Evolutionary conservation across 2,329 filamentous ascomycete genomes (phyloP).

Genomic region (Ophioceras dolichostomum): DNA sequence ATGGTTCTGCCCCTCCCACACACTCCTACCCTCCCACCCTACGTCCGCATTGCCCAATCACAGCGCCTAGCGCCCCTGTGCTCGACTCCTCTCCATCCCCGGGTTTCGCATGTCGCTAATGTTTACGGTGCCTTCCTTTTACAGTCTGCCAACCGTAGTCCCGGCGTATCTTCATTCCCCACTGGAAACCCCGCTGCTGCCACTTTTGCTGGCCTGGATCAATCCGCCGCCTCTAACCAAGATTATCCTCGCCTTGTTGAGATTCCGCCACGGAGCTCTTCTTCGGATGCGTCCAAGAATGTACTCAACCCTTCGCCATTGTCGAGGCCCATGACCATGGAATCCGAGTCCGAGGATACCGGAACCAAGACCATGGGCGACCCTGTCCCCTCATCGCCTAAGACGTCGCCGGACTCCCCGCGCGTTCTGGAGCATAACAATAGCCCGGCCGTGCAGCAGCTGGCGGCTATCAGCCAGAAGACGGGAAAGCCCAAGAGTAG

Average conservation of each 20-base stretch:
- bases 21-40: no score
- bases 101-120: conserved; percentile 36
- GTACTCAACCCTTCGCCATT: conserved; percentile 58
- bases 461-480: conserved; percentile 78
- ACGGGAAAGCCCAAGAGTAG: conserved; percentile 71
- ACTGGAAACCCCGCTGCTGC: conserved; percentile 38
- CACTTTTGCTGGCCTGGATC: conserved; percentile 29
- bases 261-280: conserved; percentile 50
- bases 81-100: no score
- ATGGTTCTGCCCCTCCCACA: no score
- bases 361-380: not conserved
- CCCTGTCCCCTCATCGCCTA: not conserved
- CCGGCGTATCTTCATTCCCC: conserved; percentile 39
- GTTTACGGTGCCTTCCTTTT: conserved; percentile 12
- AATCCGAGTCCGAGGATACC: conserved; percentile 28
- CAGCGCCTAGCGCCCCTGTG: no score
- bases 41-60: conserved; percentile 30
- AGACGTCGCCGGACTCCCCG: conserved; percentile 8
- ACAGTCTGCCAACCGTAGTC: conserved; percentile 48
- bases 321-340: conserved; percentile 57
- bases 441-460: conserved; percentile 71
- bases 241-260: conserved; percentile 44
- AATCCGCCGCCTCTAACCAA: conserved; percentile 29
- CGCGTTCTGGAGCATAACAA: conserved; percentile 22
- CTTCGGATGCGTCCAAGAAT: conserved; percentile 54